Evolutionary conservation across 2,329 filamentous ascomycete genomes (phyloP).

Genomic region (Leptographium lundbergii): DNA sequence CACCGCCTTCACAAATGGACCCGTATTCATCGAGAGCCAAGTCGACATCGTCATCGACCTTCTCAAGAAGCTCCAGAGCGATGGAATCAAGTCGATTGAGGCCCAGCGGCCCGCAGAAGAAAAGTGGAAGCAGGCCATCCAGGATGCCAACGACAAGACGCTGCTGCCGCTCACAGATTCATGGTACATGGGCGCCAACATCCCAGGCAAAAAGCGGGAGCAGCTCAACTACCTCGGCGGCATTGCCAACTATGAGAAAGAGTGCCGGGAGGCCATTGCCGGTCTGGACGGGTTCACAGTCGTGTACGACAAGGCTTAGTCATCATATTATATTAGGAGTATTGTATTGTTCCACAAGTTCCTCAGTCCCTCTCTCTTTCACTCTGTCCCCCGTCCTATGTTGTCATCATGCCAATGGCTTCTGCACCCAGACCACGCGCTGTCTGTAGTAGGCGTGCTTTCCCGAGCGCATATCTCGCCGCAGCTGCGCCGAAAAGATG

Average conservation of each 20-base stretch:
- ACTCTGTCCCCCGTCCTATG: no score
- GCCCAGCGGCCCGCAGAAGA: conserved; percentile 6
- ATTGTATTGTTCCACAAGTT: no score
- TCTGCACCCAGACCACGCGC: conserved; percentile 8
- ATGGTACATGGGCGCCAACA: conserved; percentile 15
- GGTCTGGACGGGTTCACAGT: conserved; percentile 2
- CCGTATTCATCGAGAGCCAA: conserved; percentile 9
- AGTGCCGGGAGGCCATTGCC: conserved; percentile 6
- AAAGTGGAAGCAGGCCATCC: conserved; percentile 9
- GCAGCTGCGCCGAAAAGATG: conserved; percentile 9
- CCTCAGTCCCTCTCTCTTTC: no score
- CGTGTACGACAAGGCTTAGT: conserved; percentile 2
- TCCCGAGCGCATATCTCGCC: conserved; percentile 7
- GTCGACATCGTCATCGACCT: conserved; percentile 10
- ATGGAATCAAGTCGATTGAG: conserved; percentile 9
- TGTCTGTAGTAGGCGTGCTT: conserved; percentile 8
- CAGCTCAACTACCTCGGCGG: conserved; percentile 11
- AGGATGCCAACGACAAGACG: conserved; percentile 8
- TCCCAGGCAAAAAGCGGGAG: conserved; percentile 14
- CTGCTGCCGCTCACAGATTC: conserved; percentile 11
- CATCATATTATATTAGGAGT: not conserved
- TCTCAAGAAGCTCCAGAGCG: conserved; percentile 4
- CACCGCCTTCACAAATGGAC: conserved; percentile 12
- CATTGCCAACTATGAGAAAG: conserved; percentile 7
- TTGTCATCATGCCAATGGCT: not conserved